phyloP scores from a whole-genome alignment of 345 rosid genomes.

The Nephelium lappaceum region DNA sequence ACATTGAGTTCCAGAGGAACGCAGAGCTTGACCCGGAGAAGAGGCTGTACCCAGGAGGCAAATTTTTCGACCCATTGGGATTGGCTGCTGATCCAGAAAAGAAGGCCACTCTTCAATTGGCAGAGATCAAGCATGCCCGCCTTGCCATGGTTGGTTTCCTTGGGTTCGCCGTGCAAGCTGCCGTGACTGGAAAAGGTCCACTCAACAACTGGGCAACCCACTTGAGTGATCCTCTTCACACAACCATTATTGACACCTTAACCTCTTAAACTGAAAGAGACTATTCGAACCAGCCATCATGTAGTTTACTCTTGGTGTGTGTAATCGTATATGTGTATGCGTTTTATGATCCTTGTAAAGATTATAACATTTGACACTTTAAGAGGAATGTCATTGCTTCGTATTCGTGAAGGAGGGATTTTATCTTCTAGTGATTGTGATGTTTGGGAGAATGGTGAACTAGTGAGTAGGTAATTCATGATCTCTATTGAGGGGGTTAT shows the following conservation, averaged over 20 bases:
- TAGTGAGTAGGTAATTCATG: not conserved
- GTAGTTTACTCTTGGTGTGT: conserved; percentile 4
- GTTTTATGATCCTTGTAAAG: conserved; percentile 22
- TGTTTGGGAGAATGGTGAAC: not conserved
- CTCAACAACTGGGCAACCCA: conserved; percentile 99
- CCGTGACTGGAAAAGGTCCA: conserved; percentile 86
- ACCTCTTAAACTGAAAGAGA: conserved; percentile 35
- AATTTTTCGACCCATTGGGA: conserved; percentile 83
- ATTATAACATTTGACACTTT: conserved; percentile 17
- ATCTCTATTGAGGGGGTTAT: no score
- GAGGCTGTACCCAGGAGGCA: conserved; percentile 91
- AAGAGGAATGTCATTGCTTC: conserved; percentile 4
- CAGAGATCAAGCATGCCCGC: conserved; percentile 99
- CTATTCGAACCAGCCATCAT: not conserved
- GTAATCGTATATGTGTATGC: not conserved
- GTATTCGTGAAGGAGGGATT: not conserved
- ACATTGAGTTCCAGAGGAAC: conserved; percentile 94
- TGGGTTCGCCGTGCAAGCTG: conserved; percentile 94
- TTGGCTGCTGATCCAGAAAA: conserved; percentile 92
- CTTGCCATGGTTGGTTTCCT: conserved; percentile 92
- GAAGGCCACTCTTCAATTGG: conserved; percentile 82
- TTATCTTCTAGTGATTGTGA: no score
- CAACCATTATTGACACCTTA: conserved; percentile 89
- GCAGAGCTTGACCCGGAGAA: conserved; percentile 90
- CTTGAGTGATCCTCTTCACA: conserved; percentile 97